These are phyloP conservation scores for Rhodotorula diobovata DNA, from an alignment of 768 basidiomycete genomes.

Conservation along the genomic window DNA sequence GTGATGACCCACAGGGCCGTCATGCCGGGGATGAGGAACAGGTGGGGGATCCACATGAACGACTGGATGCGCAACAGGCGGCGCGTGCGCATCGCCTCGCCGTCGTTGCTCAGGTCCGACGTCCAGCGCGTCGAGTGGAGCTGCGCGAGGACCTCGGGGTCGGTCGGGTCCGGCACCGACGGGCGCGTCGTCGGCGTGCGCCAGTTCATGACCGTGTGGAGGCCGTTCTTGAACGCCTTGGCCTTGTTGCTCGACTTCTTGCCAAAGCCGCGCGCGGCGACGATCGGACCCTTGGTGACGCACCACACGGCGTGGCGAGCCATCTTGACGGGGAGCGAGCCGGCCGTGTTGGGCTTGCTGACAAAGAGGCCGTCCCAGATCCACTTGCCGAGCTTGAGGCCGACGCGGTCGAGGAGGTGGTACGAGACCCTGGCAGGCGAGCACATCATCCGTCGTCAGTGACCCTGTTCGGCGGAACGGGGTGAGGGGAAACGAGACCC, in stretches of 20 bases:
- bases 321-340: conserved; percentile 41
- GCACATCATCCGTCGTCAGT: not conserved
- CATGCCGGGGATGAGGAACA: conserved; percentile 44
- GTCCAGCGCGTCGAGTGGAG: conserved; percentile 46
- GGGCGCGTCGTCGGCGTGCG: conserved; percentile 43
- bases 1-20: conserved; percentile 42
- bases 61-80: conserved; percentile 41
- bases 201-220: conserved; percentile 43
- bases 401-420: conserved; percentile 45
- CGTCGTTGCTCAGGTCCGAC: conserved; percentile 41
- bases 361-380: conserved; percentile 47
- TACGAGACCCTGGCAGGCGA: conserved; percentile 39
- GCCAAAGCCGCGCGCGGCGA: conserved; percentile 23
- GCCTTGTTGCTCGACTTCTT: conserved; percentile 12
- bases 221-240: conserved; percentile 4
- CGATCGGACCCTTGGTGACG: conserved; percentile 38
- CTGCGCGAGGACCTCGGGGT: conserved; percentile 45
- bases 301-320: conserved; percentile 34
- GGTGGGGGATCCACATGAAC: conserved; percentile 45
- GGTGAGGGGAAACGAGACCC: not conserved
- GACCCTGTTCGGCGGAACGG: not conserved
- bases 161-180: conserved; percentile 42
- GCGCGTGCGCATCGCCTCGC: conserved; percentile 43
- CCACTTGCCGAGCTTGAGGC: conserved; percentile 46
- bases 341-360: conserved; percentile 44